phyloP scores from a whole-genome alignment of 2,329 filamentous ascomycete species.

The Trichophaea hybrida region DNA sequence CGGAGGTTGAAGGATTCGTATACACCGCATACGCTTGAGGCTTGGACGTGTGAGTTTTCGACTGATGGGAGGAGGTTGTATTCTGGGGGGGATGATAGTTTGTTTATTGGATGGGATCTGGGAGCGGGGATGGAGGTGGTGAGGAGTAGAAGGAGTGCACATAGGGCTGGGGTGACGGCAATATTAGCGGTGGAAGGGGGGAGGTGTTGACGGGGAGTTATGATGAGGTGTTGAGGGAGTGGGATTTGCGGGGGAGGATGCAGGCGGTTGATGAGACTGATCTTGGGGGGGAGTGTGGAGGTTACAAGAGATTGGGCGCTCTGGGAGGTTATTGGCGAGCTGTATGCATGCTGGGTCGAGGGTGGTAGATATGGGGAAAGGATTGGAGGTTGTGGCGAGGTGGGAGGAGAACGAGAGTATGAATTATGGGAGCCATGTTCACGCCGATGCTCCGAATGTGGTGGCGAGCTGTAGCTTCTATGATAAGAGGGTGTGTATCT shows the following conservation, averaged over 20 bases:
- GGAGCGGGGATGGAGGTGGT: conserved; percentile 8
- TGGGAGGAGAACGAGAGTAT: conserved; percentile 86
- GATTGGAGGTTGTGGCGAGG: conserved; percentile 49
- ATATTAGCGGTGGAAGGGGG: conserved; percentile 50
- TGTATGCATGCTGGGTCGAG: conserved; percentile 85
- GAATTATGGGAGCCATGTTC: conserved; percentile 78
- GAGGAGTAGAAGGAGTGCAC: conserved; percentile 36
- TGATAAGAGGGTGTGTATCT: conserved; percentile 39
- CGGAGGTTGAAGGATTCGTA: conserved; percentile 26
- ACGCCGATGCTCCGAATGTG: conserved; percentile 30
- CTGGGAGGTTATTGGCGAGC: conserved; percentile 42
- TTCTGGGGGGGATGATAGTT: conserved; percentile 64
- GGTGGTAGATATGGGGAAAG: conserved; percentile 39
- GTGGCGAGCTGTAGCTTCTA: conserved; percentile 35
- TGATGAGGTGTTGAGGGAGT: conserved; percentile 65
- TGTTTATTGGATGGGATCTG: conserved; percentile 39
- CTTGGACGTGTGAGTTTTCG: conserved; percentile 57
- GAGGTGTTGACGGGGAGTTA: conserved; percentile 74
- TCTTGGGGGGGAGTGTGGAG: conserved; percentile 80
- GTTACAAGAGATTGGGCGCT: conserved; percentile 38
- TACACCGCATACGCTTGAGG: conserved; percentile 44
- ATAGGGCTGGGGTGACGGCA: conserved; percentile 74
- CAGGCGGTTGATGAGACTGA: conserved; percentile 46
- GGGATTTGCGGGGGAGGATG: conserved; percentile 35
- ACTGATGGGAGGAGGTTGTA: conserved; percentile 32